Evolutionary conservation across 768 basidiomycete species (phyloP), one percentile per base, ranked within the genome.

Genomic region (Fibroporia radiculosa): DNA sequence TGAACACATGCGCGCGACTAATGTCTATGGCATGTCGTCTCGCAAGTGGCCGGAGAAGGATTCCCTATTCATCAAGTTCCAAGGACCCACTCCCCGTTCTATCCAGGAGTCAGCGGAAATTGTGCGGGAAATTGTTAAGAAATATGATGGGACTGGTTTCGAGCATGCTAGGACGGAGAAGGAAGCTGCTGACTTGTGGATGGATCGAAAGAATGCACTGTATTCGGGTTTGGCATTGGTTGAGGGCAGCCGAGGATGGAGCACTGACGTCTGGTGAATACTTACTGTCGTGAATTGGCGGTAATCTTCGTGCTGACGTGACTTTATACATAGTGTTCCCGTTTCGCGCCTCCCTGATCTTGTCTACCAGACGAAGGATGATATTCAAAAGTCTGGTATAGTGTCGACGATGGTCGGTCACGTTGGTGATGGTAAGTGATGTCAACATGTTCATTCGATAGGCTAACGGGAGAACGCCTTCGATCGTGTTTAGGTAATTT

Each of bases 61-160:
- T 56, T 83, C 83, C 0, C 73, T 96, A 8, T 91, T 96, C 66
- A 89, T 97, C 73, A 93, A 95, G 61, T 75, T 96, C 41, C 89
- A 93, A 59, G 91, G 91, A 2, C 36, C 36, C 28, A 39, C 36
- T 13, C 57, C 74, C 3, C 72, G 74, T 32, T 23, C 45, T 13
- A 32, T 39, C 45, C n/a, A 39, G 20, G 51, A 51, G 8, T 73
- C 86, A 0, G 76, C 84, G 0, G 69, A 74, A 34, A 62, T 69
- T 16, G 74, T 89, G 20, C 69, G 80, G 51, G 56, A 62, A 6
- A 77, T 95, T 22, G 77, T 81, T 18, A 69, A 76, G 54, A 76
- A 70, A 53, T 80, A 93, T 51, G 79, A 80, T 2, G 80, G 87
- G 39, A 69, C 62, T 18, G 69, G 72, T 22, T 88, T 93, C 48